These are phyloP conservation scores for Daldinia childiae DNA, from an alignment of 495 filamentous ascomycete genomes.

Conservation along the genomic window DNA sequence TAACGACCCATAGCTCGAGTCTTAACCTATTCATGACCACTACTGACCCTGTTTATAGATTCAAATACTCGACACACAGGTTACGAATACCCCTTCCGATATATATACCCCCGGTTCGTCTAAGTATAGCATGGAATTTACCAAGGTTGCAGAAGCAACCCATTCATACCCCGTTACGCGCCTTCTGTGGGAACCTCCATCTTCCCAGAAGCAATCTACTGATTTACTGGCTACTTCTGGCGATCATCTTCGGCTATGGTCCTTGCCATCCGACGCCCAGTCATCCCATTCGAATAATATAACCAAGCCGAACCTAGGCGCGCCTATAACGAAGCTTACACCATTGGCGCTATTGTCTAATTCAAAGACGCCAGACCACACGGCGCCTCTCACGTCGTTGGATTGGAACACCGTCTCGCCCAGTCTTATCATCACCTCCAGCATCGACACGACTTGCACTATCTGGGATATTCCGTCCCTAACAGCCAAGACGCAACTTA, in stretches of 20 bases:
- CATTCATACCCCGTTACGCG: slow-evolving; percentile 98
- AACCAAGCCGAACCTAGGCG: slow-evolving; percentile 70
- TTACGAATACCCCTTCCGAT: slow-evolving; percentile 76
- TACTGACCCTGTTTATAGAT: slow-evolving; percentile 67
- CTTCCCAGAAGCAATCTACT: slow-evolving; percentile 95
- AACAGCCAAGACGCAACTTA: slow-evolving; percentile 97
- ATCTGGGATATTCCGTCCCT: slow-evolving; percentile 99
- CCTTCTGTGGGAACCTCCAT: slow-evolving; percentile 96
- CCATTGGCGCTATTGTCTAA: slow-evolving; percentile 94
- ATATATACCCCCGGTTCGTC: slow-evolving; percentile 72
- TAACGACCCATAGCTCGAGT: slow-evolving; percentile 2
- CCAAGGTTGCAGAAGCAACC: slow-evolving; percentile 94
- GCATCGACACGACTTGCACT: slow-evolving; percentile 99
- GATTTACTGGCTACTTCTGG: slow-evolving; percentile 96
- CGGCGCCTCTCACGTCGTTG: slow-evolving; percentile 91
- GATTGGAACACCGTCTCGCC: slow-evolving; percentile 98
- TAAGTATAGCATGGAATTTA: slow-evolving; percentile 85
- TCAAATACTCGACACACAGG: slow-evolving; percentile 93
- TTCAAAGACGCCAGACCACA: slow-evolving; percentile 97
- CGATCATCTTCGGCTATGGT: slow-evolving; percentile 96
- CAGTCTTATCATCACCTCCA: slow-evolving; percentile 96
- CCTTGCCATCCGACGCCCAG: slow-evolving; percentile 70
- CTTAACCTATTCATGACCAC: neutral
- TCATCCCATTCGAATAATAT: slow-evolving; percentile 75
- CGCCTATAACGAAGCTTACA: slow-evolving; percentile 83